phyloP scores from a whole-genome alignment of 1,284 basidiomycete species.

The Meripilus lineatus region DNA sequence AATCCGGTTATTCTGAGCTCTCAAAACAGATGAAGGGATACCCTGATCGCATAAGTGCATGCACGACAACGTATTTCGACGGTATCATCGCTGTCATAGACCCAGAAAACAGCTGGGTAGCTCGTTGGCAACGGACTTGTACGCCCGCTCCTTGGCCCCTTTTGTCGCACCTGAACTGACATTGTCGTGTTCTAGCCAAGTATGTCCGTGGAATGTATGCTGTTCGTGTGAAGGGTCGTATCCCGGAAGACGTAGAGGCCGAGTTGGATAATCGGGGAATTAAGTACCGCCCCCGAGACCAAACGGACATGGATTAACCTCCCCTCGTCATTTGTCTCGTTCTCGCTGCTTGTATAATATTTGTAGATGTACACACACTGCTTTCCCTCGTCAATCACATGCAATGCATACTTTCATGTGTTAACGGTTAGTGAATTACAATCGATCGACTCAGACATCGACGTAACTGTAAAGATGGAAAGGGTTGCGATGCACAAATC shows the following conservation, averaged over 20 bases:
- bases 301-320: conserved; percentile 42
- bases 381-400: not conserved
- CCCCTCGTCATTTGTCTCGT: not conserved
- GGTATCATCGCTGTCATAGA: conserved; percentile 89
- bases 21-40: conserved; percentile 78
- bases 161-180: not conserved
- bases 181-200: conserved; percentile 53
- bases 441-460: no score
- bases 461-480: no score
- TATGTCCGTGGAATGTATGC: conserved; percentile 87
- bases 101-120: conserved; percentile 92
- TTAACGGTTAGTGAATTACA: no score
- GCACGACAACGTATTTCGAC: conserved; percentile 94
- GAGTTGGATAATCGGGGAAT: conserved; percentile 73
- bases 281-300: conserved; percentile 76
- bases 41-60: conserved; percentile 77
- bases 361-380: not conserved
- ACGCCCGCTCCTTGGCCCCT: conserved; percentile 27
- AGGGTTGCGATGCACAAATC: no score
- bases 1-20: not conserved
- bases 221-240: conserved; percentile 79
- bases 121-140: conserved; percentile 90
- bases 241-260: conserved; percentile 82
- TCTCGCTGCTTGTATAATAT: not conserved
- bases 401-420: no score